Percentiles rank a stretch among this genome's conserved stretches.
Conservation (phyloP, 2,329 filamentous ascomycete genomes). For the Cladosporium cucumerinum region DNA sequence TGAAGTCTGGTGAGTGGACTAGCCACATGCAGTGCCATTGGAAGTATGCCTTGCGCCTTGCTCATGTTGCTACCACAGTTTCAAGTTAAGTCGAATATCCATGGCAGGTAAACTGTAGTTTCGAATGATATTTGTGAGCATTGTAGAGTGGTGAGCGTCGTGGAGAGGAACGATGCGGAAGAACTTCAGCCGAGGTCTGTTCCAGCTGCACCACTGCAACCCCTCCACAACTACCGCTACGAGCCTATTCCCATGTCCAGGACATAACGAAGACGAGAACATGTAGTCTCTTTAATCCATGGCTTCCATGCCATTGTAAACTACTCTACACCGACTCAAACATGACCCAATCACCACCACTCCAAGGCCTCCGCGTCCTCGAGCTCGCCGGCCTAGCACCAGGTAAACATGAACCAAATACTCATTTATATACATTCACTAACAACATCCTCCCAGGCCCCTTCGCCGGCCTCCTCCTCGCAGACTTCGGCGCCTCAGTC, state of each 20-base stretch:
- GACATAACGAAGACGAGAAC: neutral
- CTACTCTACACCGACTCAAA: neutral
- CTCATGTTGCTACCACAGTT: neutral
- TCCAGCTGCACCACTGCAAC: neutral
- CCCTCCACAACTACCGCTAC: neutral
- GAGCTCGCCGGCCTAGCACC: slow-evolving; percentile 64
- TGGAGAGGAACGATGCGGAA: neutral
- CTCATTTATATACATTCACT: neutral
- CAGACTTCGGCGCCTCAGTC: slow-evolving; percentile 84
- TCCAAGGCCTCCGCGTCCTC: slow-evolving; percentile 59
- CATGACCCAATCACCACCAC: slow-evolving; percentile 42
- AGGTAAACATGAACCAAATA: slow-evolving; percentile 37
- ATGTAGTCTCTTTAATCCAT: slow-evolving; percentile 6
- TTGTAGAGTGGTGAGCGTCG: no score
- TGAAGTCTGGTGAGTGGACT: neutral
- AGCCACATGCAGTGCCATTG: neutral
- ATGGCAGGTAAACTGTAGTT: neutral
- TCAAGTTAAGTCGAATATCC: neutral
- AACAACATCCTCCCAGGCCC: slow-evolving; percentile 56
- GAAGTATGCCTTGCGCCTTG: neutral
- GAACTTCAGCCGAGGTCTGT: neutral
- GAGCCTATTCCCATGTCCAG: neutral
- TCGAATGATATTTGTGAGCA: neutral
- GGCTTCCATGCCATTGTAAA: slow-evolving; percentile 5
- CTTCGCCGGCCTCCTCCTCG: slow-evolving; percentile 82